phyloP scores from a whole-genome alignment of 805 yeast genomes.

The Wickerhamiella sorbophila region DNA sequence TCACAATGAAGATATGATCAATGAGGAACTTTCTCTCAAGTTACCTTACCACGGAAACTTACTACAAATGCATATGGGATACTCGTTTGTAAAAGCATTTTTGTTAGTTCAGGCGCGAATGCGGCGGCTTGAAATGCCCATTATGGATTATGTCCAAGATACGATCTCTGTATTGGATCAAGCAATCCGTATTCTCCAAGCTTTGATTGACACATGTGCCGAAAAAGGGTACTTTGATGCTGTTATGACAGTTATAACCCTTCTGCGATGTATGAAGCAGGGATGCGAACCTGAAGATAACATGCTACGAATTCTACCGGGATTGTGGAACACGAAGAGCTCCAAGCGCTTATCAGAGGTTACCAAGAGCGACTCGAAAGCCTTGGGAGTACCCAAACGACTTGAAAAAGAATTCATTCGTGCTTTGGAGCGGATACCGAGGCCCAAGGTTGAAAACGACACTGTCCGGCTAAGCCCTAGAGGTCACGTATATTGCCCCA shows the following conservation, averaged over 20 bases:
- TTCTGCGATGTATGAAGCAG: slow-evolving; percentile 83
- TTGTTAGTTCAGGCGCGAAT: slow-evolving; percentile 60
- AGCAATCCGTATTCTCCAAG: slow-evolving; percentile 84
- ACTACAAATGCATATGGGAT: slow-evolving; percentile 47
- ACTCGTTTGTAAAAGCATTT: slow-evolving; percentile 72
- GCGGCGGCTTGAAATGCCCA: slow-evolving; percentile 64
- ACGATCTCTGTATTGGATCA: slow-evolving; percentile 89
- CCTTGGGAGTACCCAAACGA: background rate
- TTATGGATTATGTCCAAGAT: slow-evolving; percentile 91
- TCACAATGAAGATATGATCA: slow-evolving; percentile 81
- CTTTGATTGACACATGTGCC: slow-evolving; percentile 77
- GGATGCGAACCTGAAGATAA: slow-evolving; percentile 21
- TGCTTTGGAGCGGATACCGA: slow-evolving; percentile 47
- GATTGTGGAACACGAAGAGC: slow-evolving; percentile 8
- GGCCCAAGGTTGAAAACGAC: slow-evolving; percentile 28
- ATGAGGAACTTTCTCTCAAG: slow-evolving; percentile 60
- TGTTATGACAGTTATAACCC: slow-evolving; percentile 43
- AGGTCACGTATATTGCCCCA: slow-evolving; percentile 52
- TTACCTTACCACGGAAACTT: slow-evolving; percentile 42
- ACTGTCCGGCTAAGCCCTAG: slow-evolving; percentile 37
- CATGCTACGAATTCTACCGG: slow-evolving; percentile 15
- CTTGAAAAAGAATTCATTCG: slow-evolving; percentile 31
- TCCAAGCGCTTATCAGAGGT: slow-evolving; percentile 16
- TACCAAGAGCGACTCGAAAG: background rate
- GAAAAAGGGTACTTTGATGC: slow-evolving; percentile 62